A percentile compares a stretch with the other conserved stretches of the same genome.
phyloP scores from a whole-genome alignment of 495 filamentous ascomycete species.

The Ramalina intermedia region DNA sequence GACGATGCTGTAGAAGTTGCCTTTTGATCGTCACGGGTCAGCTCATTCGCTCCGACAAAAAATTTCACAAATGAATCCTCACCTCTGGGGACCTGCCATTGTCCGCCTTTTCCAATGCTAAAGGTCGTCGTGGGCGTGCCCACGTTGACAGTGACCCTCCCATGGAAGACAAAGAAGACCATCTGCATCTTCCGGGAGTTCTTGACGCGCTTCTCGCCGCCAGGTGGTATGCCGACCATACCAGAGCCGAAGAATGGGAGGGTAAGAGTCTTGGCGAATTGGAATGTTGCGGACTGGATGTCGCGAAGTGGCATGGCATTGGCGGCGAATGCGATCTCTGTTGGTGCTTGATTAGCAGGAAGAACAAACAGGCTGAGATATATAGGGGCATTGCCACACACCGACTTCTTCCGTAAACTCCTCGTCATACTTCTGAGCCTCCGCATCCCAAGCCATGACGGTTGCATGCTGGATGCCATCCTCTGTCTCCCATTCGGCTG shows the following conservation, averaged over 20 bases:
- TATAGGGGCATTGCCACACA: constrained; percentile 17
- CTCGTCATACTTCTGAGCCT: constrained; percentile 34
- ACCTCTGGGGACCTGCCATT: constrained; percentile 93
- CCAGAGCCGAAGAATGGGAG: constrained; percentile 76
- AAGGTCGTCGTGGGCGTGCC: constrained; percentile 62
- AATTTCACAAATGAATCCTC: constrained; percentile 23
- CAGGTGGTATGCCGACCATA: constrained; percentile 73
- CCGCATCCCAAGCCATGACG: constrained; percentile 42
- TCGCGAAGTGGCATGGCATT: constrained; percentile 59
- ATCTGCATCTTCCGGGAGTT: constrained; percentile 89
- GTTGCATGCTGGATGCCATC: constrained; percentile 42
- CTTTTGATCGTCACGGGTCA: constrained; percentile 26
- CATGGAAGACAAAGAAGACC: constrained; percentile 77
- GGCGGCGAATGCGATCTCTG: constrained; percentile 63
- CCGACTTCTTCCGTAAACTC: constrained; percentile 43
- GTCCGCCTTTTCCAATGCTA: constrained; percentile 67
- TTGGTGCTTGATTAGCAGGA: constrained; percentile 8
- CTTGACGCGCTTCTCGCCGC: constrained; percentile 70
- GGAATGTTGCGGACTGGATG: constrained; percentile 61
- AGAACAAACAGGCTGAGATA: not conserved
- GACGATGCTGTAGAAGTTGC: constrained; percentile 70
- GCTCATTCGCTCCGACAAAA: constrained; percentile 4
- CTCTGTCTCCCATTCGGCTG: constrained; percentile 46
- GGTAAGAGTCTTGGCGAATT: constrained; percentile 74
- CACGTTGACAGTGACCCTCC: constrained; percentile 61